Percentiles rank a stretch among this genome's conserved stretches.
Conservation (phyloP, 345 rosid species). For the Salix caprea region DNA sequence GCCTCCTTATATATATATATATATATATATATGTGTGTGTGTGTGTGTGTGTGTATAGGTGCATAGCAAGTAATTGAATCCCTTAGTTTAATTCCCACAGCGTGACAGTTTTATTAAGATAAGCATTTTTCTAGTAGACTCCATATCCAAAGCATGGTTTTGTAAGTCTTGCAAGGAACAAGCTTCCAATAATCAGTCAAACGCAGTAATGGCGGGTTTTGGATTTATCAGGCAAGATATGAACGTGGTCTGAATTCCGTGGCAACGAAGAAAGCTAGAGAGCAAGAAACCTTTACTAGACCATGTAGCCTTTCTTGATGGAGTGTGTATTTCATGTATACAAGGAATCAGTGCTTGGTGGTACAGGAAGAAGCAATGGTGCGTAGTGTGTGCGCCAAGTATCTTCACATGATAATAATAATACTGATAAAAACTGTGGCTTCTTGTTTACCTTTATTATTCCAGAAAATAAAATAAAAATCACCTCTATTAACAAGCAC, state of each 20-base stretch:
- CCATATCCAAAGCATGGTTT: conserved; percentile 16
- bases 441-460: too few species aligned
- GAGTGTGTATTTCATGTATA: too few species aligned
- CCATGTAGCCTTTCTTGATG: not conserved
- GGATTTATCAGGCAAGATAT: conserved; percentile 44
- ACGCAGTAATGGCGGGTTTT: conserved; percentile 28
- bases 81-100: not conserved
- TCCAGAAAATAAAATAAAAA: too few species aligned
- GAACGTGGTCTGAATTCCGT: conserved; percentile 11
- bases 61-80: not conserved
- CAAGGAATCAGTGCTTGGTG: not conserved
- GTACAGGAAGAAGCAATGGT: not conserved
- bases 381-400: too few species aligned
- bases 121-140: not conserved
- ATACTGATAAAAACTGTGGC: too few species aligned
- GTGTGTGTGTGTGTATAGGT: too few species aligned
- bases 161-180: conserved; percentile 31
- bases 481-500: too few species aligned
- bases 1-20: too few species aligned
- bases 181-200: conserved; percentile 22
- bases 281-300: conserved; percentile 1
- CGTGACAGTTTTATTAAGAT: not conserved
- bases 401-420: not conserved
- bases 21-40: too few species aligned
- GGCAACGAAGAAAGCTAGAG: conserved; percentile 6